A percentile compares a stretch with the other conserved stretches of the same genome.
phyloP scores from a whole-genome alignment of 83 land plant genomes.

The Picea mariana region DNA sequence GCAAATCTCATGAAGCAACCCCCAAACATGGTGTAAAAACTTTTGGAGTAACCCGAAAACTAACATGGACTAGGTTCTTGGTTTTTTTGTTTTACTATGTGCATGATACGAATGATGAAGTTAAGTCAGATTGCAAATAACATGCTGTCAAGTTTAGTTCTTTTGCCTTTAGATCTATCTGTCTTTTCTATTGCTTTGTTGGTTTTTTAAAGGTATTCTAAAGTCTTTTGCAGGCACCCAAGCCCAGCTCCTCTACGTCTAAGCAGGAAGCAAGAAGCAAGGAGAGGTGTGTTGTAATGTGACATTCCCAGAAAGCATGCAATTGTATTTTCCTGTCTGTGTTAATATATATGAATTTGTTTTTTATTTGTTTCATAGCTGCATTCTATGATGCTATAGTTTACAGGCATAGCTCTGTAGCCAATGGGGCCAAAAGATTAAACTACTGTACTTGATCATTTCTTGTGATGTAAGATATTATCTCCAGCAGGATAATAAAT shows the following conservation, averaged over 20 bases:
- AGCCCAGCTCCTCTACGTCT: no score
- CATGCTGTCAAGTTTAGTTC: not conserved
- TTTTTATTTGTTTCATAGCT: not conserved
- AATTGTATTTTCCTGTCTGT: no score
- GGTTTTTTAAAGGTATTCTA: not conserved
- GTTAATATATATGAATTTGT: no score
- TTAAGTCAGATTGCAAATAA: not conserved
- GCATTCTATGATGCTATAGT: conserved; percentile 2
- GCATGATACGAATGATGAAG: not conserved
- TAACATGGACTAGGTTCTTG: not conserved
- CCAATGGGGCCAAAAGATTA: not conserved
- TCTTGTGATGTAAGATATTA: no score
- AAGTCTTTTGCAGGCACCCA: conserved; percentile 21
- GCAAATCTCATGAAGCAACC: no score
- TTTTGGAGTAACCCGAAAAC: no score
- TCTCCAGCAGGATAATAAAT: no score
- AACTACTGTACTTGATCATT: not conserved
- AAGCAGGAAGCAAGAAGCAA: no score
- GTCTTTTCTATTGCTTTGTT: no score
- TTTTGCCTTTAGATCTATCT: not conserved
- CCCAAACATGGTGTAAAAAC: no score
- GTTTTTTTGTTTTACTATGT: not conserved
- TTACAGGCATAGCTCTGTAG: conserved; percentile 2
- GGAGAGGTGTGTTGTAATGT: no score
- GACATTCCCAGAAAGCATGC: no score